Conservation (phyloP, 179 eudicot genomes). For the Silene coronaria region DNA sequence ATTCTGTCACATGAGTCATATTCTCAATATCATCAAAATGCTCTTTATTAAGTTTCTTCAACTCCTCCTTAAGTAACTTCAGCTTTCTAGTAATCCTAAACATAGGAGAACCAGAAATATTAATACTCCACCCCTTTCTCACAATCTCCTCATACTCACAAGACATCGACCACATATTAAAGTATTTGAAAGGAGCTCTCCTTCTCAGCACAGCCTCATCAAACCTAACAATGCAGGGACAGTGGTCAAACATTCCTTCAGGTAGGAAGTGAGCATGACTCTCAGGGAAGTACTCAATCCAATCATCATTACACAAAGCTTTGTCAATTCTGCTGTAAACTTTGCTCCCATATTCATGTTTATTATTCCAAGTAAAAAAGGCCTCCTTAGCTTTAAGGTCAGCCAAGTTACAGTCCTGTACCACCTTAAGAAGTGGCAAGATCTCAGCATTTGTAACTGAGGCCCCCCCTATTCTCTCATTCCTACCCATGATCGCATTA, state of each 20-base stretch:
- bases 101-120: neutral
- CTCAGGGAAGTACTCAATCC: neutral
- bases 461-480: neutral
- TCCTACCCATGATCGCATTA: neutral
- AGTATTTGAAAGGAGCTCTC: neutral
- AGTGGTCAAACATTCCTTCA: neutral
- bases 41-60: neutral
- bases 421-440: neutral
- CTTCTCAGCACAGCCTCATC: neutral
- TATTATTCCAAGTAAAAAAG: neutral
- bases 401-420: neutral
- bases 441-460: neutral
- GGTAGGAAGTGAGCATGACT: neutral
- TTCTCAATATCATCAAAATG: neutral
- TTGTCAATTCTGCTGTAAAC: neutral
- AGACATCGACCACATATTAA: neutral
- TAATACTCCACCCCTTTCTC: neutral
- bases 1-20: neutral
- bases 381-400: neutral
- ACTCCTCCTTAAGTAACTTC: neutral
- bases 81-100: neutral
- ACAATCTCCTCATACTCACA: neutral
- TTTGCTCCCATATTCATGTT: neutral
- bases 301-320: neutral
- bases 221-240: neutral